Evolutionary conservation across 768 basidiomycete species (phyloP), one percentile per base, ranked within the genome.

Genomic region (Exsudoporus frostii): DNA sequence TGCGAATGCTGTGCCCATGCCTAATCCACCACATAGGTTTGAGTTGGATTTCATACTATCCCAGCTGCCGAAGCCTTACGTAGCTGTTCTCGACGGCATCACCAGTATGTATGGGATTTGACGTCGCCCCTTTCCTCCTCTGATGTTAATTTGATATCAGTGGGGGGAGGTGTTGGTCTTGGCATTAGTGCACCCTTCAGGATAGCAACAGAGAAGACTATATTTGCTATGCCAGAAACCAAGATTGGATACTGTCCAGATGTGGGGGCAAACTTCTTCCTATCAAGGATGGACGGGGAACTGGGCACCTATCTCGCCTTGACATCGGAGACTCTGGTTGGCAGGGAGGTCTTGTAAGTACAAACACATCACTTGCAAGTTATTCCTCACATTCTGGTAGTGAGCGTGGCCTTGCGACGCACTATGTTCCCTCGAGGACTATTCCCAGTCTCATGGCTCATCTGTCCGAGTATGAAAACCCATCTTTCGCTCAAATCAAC

Each of bases 151-250:
- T 17, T 29, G 43, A 57, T 32, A 38, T 48, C 55, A 97, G 93
- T 98, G 88, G 97, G 97, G 42, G 97, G 97, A 49, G 97, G 97
- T 45, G 91, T 89, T 20, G 97, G 97, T 36, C 83, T 99, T 44
- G 77, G 83, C 36, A 82, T 86, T 11, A 81, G 86, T 52, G 96
- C 95, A 4, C 81, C 86, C 0, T 94, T 98, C 72, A 82, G 97
- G 55, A 81, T 99, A 51, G 95, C 95, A 4, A 98, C 96, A 4
- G 93, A 96, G 69, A 89, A 88, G 25, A 97, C 95, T 0, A 53
- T 80, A 1, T 90, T 98, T 67, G 88, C 93, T 7, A 98, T 98
- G 97, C 97, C 97, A 15, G 97, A 99, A 74, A 93, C 90, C 13
- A 90, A 88, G 63, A 93, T 94, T 62, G 90, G 88, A 40, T 92